These are phyloP conservation scores for Acarospora socialis DNA, from an alignment of 2,329 filamentous ascomycete genomes.

Conservation along the genomic window DNA sequence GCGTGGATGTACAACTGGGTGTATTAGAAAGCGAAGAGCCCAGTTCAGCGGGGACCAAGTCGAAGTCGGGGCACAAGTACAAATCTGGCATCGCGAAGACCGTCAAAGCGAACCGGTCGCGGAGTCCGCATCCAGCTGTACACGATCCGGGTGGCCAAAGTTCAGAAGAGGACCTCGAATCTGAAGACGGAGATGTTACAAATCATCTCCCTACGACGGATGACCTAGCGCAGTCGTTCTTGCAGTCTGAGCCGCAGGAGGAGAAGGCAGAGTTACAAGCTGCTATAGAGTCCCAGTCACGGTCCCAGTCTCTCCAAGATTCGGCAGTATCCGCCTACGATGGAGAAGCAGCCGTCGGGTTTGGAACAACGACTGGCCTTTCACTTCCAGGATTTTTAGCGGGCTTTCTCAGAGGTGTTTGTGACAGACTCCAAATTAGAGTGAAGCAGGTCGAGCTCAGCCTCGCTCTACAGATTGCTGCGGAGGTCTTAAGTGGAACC, in stretches of 20 bases:
- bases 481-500: too few relatives aligned
- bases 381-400: conserved; percentile 45
- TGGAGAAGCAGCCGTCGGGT: conserved; percentile 33
- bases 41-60: background rate
- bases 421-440: conserved; percentile 41
- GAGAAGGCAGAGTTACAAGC: conserved; percentile 45
- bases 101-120: conserved; percentile 15
- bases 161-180: background rate
- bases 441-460: conserved; percentile 38
- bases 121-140: conserved; percentile 10
- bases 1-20: conserved; percentile 56
- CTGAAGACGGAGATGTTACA: conserved; percentile 2
- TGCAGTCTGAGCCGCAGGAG: conserved; percentile 41
- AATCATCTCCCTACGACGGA: conserved; percentile 37
- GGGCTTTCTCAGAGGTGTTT: conserved; percentile 43
- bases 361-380: conserved; percentile 39
- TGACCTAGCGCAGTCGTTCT: conserved; percentile 46
- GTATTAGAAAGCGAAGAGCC: conserved; percentile 27
- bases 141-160: conserved; percentile 17
- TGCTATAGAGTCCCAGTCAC: conserved; percentile 37
- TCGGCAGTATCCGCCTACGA: conserved; percentile 34
- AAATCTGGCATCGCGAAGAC: conserved; percentile 8
- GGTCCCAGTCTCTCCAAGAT: conserved; percentile 33
- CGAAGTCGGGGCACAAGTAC: background rate
- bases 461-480: conserved; percentile 34